Evolutionary conservation across 495 filamentous ascomycete species (phyloP).

Genomic region (Penicillium taxi): DNA sequence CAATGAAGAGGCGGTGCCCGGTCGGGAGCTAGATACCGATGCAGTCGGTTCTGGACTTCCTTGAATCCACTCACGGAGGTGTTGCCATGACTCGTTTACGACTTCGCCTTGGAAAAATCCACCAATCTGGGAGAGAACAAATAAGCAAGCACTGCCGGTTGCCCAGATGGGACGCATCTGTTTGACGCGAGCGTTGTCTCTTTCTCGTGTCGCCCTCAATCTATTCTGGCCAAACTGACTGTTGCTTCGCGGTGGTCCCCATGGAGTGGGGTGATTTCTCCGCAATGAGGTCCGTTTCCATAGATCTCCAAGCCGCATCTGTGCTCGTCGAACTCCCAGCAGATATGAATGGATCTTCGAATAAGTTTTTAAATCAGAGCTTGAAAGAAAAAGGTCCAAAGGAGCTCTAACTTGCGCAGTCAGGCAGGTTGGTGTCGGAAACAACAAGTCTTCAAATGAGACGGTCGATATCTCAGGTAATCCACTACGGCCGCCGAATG

Average conservation of each 20-base stretch:
- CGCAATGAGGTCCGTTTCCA: slow-evolving; percentile 78
- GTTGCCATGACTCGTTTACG: slow-evolving; percentile 64
- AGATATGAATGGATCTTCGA: slow-evolving; percentile 82
- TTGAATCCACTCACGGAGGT: slow-evolving; percentile 53
- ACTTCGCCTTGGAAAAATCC: slow-evolving; percentile 87
- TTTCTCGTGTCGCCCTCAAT: slow-evolving; percentile 47
- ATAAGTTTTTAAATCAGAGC: slow-evolving; percentile 66
- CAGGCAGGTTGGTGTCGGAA: slow-evolving; percentile 66
- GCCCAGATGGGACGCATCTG: slow-evolving; percentile 80
- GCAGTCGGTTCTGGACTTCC: slow-evolving; percentile 9
- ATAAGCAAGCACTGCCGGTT: slow-evolving; percentile 70
- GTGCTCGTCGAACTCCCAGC: slow-evolving; percentile 69
- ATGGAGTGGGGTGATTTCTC: slow-evolving; percentile 63
- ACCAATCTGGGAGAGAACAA: slow-evolving; percentile 78
- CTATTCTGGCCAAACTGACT: slow-evolving; percentile 48
- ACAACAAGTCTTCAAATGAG: slow-evolving; percentile 69
- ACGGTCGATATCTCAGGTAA: slow-evolving; percentile 28
- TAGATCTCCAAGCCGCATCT: slow-evolving; percentile 69
- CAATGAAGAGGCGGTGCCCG: slow-evolving; percentile 30
- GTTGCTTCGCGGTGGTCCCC: slow-evolving; percentile 54
- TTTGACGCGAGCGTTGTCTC: slow-evolving; percentile 49
- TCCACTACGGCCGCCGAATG: slow-evolving; percentile 25
- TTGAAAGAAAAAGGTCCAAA: slow-evolving; percentile 76
- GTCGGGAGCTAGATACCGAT: slow-evolving; percentile 27
- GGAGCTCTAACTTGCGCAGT: slow-evolving; percentile 69